phyloP scores from a whole-genome alignment of 371 early-diverging fungal genomes.

The Choanephora cucurbitarum region DNA sequence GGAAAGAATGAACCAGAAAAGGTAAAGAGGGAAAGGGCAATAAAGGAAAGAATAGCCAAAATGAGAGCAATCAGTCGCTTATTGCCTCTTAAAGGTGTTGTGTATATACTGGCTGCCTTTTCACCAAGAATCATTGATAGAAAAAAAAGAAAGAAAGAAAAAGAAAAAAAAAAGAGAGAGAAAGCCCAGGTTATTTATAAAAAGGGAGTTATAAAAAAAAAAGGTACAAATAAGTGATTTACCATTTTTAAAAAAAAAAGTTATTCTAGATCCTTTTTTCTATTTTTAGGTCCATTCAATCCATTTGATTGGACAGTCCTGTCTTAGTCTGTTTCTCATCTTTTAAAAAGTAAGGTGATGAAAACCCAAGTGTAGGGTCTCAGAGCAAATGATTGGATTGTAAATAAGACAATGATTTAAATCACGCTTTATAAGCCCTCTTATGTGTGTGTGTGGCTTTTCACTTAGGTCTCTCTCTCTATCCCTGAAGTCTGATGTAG shows the following conservation, averaged over 20 bases:
- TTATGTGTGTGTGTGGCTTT: no score
- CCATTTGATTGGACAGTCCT: no score
- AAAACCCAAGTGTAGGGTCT: no score
- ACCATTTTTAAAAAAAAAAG: not conserved
- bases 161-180: not conserved
- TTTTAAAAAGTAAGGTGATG: no score
- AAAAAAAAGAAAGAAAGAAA: conserved; percentile 1
- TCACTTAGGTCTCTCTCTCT: no score
- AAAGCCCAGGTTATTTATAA: not conserved
- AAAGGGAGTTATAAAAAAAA: not conserved
- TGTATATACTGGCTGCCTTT: conserved; percentile 28
- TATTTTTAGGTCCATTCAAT: no score
- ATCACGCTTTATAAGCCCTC: no score
- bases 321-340: no score
- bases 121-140: conserved; percentile 25
- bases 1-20: conserved; percentile 33
- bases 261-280: no score
- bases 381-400: no score
- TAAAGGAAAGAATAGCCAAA: conserved; percentile 32
- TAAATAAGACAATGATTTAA: no score
- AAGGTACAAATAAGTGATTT: conserved; percentile 1
- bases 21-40: conserved; percentile 31
- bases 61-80: conserved; percentile 31
- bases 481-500: no score
- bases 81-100: conserved; percentile 37